These are phyloP conservation scores for Mycena galericulata DNA, from an alignment of 768 basidiomycete genomes.

Conservation along the genomic window DNA sequence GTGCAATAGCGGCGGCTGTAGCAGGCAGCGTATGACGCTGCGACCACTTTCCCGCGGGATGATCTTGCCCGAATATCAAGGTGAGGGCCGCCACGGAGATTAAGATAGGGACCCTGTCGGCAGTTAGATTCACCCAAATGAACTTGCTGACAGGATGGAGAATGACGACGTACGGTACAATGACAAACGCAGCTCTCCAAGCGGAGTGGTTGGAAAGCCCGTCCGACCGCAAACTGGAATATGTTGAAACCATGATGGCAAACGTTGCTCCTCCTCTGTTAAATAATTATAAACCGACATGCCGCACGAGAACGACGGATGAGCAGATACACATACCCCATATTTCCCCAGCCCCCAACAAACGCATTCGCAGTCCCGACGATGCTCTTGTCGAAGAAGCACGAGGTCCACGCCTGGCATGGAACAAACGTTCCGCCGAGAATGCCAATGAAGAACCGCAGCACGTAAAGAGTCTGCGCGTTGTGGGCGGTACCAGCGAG, in stretches of 20 bases:
- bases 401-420: slow-evolving; percentile 71
- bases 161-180: slow-evolving; percentile 45
- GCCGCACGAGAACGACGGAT: not conserved
- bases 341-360: slow-evolving; percentile 66
- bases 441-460: slow-evolving; percentile 72
- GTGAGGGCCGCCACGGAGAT: slow-evolving; percentile 54
- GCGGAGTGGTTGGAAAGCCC: slow-evolving; percentile 56
- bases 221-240: slow-evolving; percentile 49
- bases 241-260: slow-evolving; percentile 67
- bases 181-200: slow-evolving; percentile 67
- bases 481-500: slow-evolving; percentile 63
- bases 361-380: slow-evolving; percentile 64
- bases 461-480: slow-evolving; percentile 52
- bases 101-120: slow-evolving; percentile 58
- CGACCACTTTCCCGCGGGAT: slow-evolving; percentile 66
- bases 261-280: slow-evolving; percentile 62
- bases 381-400: slow-evolving; percentile 65
- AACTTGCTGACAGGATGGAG: no score
- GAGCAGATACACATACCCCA: slow-evolving; percentile 43
- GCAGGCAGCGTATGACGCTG: slow-evolving; percentile 56
- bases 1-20: slow-evolving; percentile 34
- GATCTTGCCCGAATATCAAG: slow-evolving; percentile 63
- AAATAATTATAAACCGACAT: not conserved
- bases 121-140: not conserved
- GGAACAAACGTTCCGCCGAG: slow-evolving; percentile 72